Evolutionary conservation across 495 filamentous ascomycete genomes (phyloP).

Genomic region (Aspergillus mulundensis): DNA sequence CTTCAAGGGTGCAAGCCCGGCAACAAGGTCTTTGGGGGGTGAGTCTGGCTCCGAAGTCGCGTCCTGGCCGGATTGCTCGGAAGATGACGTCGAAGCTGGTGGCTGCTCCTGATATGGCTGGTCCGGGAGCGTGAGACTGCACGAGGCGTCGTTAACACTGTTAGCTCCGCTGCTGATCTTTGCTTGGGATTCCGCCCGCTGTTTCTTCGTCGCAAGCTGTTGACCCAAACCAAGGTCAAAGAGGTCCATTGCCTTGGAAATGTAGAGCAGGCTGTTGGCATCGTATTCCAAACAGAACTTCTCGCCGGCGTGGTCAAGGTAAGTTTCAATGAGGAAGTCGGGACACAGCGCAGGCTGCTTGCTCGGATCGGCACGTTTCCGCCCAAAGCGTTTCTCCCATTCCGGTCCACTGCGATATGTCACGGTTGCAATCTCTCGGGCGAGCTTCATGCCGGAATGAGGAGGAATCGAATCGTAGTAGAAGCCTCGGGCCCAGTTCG

Average conservation of each 20-base stretch:
- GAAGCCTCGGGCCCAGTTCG: slow-evolving; percentile 94
- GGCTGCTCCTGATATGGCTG: slow-evolving; percentile 80
- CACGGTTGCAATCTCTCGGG: slow-evolving; percentile 94
- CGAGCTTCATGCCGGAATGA: slow-evolving; percentile 95
- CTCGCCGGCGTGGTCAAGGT: slow-evolving; percentile 96
- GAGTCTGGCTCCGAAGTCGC: slow-evolving; percentile 6
- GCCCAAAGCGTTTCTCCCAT: slow-evolving; percentile 94
- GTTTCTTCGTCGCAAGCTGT: slow-evolving; percentile 47
- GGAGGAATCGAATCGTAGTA: slow-evolving; percentile 90
- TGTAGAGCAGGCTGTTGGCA: slow-evolving; percentile 91
- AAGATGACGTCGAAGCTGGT: slow-evolving; percentile 24
- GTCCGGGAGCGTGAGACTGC: slow-evolving; percentile 81
- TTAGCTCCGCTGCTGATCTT: slow-evolving; percentile 41
- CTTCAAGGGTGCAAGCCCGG: slow-evolving; percentile 65
- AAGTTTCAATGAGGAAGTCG: slow-evolving; percentile 97
- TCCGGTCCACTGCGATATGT: slow-evolving; percentile 96
- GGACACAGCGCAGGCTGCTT: slow-evolving; percentile 89
- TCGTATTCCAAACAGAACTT: slow-evolving; percentile 99
- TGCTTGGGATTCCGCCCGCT: slow-evolving; percentile 46
- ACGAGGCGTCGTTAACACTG: slow-evolving; percentile 44
- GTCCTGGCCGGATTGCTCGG: slow-evolving; percentile 22
- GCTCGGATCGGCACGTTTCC: slow-evolving; percentile 78
- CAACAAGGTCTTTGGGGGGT: slow-evolving; percentile 73
- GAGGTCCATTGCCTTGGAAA: slow-evolving; percentile 98
- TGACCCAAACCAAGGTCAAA: slow-evolving; percentile 82